phyloP scores from a whole-genome alignment of 805 yeast species.

The Pichia cabralensis region DNA sequence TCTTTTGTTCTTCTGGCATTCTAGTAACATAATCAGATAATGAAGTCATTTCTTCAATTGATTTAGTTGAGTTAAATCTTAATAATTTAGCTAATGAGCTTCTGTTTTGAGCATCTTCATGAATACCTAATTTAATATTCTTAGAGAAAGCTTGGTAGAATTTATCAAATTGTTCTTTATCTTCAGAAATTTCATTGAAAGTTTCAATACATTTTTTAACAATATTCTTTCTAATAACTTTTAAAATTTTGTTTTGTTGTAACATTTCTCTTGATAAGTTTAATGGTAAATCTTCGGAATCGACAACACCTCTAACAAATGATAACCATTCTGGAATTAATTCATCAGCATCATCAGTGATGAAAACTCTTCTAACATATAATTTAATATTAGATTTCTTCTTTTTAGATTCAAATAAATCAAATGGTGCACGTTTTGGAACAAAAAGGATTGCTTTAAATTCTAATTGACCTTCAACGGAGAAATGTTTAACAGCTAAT shows the following conservation, averaged over 20 bases:
- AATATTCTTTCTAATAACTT: constrained; percentile 98
- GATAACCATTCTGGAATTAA: constrained; percentile 98
- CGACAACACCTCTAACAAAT: constrained; percentile 98
- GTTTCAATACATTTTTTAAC: constrained; percentile 98
- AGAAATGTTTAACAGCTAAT: constrained; percentile 97
- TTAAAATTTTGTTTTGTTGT: constrained; percentile 99
- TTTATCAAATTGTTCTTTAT: constrained; percentile 95
- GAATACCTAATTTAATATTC: constrained; percentile 98
- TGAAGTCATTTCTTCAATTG: constrained; percentile 88
- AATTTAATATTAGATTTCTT: constrained; percentile 98
- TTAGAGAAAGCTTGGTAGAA: constrained; percentile 96
- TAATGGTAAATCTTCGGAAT: constrained; percentile 98
- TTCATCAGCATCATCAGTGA: constrained; percentile 99
- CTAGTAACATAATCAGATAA: constrained; percentile 95
- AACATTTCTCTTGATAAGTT: constrained; percentile 99
- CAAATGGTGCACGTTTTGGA: constrained; percentile 99
- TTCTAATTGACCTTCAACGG: constrained; percentile 99
- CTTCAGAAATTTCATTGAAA: constrained; percentile 99
- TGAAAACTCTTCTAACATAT: constrained; percentile 98
- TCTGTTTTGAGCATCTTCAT: constrained; percentile 99
- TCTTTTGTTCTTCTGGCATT: constrained; percentile 99
- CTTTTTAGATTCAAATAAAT: constrained; percentile 95
- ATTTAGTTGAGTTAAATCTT: constrained; percentile 95
- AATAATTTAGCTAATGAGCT: constrained; percentile 87
- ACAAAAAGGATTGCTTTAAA: constrained; percentile 95